Conservation (phyloP, 805 yeast species). For the Saccharomycopsis vini region DNA sequence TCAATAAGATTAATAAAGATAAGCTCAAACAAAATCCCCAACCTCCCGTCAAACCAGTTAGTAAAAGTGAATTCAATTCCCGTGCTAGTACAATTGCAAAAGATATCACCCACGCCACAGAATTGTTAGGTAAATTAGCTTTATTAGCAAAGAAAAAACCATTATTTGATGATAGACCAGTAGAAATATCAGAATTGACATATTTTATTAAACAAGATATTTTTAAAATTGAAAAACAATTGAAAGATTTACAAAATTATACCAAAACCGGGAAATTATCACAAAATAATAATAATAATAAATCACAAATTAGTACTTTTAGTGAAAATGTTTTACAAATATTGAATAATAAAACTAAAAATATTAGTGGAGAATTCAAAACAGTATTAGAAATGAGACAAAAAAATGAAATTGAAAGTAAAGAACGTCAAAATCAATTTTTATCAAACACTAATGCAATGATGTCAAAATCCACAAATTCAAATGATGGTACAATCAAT, state of each 20-base stretch:
- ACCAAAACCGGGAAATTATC: slow-evolving; percentile 33
- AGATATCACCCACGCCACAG: slow-evolving; percentile 82
- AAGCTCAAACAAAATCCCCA: slow-evolving; percentile 23
- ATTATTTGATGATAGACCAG: slow-evolving; percentile 86
- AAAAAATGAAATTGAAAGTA: slow-evolving; percentile 68
- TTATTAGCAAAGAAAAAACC: slow-evolving; percentile 81
- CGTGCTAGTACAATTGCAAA: slow-evolving; percentile 78
- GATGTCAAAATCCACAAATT: no score
- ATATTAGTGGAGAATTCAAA: slow-evolving; percentile 86
- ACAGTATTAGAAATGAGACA: slow-evolving; percentile 85
- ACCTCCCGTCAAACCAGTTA: slow-evolving; percentile 29
- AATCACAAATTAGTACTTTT: slow-evolving; percentile 59
- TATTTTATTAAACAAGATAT: slow-evolving; percentile 77
- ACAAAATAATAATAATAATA: slow-evolving; percentile 23
- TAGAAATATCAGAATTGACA: slow-evolving; percentile 87
- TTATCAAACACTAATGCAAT: slow-evolving; percentile 36
- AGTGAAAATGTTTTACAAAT: slow-evolving; percentile 81
- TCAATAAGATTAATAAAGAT: slow-evolving; percentile 47
- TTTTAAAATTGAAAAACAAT: slow-evolving; percentile 64
- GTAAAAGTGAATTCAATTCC: slow-evolving; percentile 52
- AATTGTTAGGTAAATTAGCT: slow-evolving; percentile 71
- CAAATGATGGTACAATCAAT: slow-evolving; percentile 24
- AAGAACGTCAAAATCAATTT: slow-evolving; percentile 77
- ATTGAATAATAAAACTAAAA: slow-evolving; percentile 81
- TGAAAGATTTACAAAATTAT: slow-evolving; percentile 51